phyloP scores from a whole-genome alignment of 1,139 yeast species.

The Schwanniomyces etchellsii region DNA sequence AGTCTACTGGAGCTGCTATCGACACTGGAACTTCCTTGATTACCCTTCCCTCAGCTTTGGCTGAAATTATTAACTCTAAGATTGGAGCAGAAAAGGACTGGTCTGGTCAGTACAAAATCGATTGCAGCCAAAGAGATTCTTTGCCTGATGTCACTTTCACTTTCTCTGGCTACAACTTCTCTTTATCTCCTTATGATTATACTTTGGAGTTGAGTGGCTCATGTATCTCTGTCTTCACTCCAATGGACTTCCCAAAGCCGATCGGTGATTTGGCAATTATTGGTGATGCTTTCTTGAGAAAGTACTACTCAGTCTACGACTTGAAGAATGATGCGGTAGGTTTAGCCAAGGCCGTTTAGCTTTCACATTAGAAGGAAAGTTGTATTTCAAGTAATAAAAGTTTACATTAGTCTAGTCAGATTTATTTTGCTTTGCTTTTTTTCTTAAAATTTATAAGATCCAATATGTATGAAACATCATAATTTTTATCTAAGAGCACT shows the following conservation, averaged over 20 bases:
- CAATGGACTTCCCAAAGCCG: constrained; percentile 96
- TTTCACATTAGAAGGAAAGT: not conserved
- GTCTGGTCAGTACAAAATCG: constrained; percentile 95
- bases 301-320: constrained; percentile 89
- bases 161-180: constrained; percentile 85
- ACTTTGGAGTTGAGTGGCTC: constrained; percentile 90
- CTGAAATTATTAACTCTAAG: constrained; percentile 89
- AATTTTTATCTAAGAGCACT: no score
- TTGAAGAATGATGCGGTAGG: constrained; percentile 88
- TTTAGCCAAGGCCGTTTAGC: constrained; percentile 56
- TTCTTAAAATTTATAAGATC: not conserved
- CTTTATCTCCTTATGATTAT: constrained; percentile 83
- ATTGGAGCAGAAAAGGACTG: constrained; percentile 96
- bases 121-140: constrained; percentile 74
- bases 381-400: constrained; percentile 27
- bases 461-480: no score
- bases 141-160: constrained; percentile 90
- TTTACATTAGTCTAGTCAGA: not conserved
- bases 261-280: constrained; percentile 93
- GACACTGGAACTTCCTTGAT: constrained; percentile 97
- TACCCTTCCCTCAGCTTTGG: constrained; percentile 89
- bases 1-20: constrained; percentile 89
- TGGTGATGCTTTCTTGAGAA: constrained; percentile 97
- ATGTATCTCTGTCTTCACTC: constrained; percentile 93
- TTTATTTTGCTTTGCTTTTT: not conserved